These are phyloP conservation scores for Pythium aristosporum DNA, from an alignment of 352 stramenopile genomes.

Conservation along the genomic window DNA sequence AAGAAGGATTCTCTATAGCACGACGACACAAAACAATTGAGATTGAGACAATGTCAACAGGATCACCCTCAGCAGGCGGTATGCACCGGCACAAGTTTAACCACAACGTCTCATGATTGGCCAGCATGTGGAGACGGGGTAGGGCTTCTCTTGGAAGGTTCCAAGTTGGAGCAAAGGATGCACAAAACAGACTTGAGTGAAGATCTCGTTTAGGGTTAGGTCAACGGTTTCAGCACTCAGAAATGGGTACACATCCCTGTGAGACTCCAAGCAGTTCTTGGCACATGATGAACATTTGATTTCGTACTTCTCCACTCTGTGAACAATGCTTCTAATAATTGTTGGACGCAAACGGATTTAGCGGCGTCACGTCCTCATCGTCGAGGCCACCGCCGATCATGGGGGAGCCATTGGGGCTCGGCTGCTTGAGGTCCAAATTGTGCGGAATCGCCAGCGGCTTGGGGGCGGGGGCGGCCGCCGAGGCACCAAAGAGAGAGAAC, in stretches of 20 bases:
- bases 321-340: constrained; percentile 17
- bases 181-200: constrained; percentile 12
- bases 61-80: constrained; percentile 1
- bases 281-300: constrained; percentile 5
- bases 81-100: constrained; percentile 19
- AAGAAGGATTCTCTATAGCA: too few species aligned
- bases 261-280: not conserved
- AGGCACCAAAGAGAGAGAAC: constrained; percentile 68
- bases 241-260: constrained; percentile 10
- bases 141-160: too few species aligned
- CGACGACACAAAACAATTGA: not conserved
- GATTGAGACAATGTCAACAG: too few species aligned
- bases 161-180: not conserved
- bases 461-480: constrained; percentile 30
- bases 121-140: not conserved
- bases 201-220: constrained; percentile 12
- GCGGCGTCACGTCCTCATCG: constrained; percentile 39
- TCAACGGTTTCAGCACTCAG: constrained; percentile 1
- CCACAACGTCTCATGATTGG: constrained; percentile 10
- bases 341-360: constrained; percentile 64
- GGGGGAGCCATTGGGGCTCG: constrained; percentile 23
- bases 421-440: constrained; percentile 37
- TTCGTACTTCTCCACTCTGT: not conserved
- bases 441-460: constrained; percentile 58
- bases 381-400: constrained; percentile 33